Evolutionary conservation across 2,329 filamentous ascomycete genomes (phyloP), one percentile per base, ranked within the genome.

Genomic region (Aspergillus sp.): DNA sequence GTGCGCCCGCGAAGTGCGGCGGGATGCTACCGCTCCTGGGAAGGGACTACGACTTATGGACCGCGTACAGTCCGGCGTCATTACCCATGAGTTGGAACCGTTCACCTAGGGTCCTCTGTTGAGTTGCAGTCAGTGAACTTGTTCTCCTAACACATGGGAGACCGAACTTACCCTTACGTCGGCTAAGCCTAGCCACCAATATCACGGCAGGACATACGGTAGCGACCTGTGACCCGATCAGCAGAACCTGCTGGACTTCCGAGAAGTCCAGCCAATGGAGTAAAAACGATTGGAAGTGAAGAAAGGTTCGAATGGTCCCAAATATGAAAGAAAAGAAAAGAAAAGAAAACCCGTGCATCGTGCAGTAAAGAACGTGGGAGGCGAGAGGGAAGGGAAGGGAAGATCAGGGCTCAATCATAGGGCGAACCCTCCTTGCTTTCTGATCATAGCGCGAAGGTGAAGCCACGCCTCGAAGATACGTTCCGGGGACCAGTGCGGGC

Each of bases 181-280:
- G 36, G n/a, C 34, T 6, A 29, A 51, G 34, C 38, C 34, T 41
- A 34, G 38, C 56, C 59, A 57, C 51, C 59, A 61, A 51, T 58
- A 50, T 45, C 38, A 54, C 55, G 54, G 50, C 53, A 61, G 59
- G 53, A 56, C 46, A 50, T 43, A 50, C 54, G 45, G 50, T 51
- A 59, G 55, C 31, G 50, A 56, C 42, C 58, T 59, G 51, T 48
- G 49, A 50, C 23, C 47, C 45, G 34, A 50, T 63, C 36, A 64
- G 57, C 56, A 58, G 41, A 45, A 55, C 52, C 57, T 56, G 55
- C 45, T 21, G 54, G 55, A 53, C 29, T 49, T 46, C 42, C 25
- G 36, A 29, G 32, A 50, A 49, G 47, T 51, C 57, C 54, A 52
- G 47, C 43, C 47, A 59, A 46, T 25, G 20, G 42, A 52, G 32